phyloP scores from a whole-genome alignment of 192 early-diverging fungal species.

The Coemansia sp. region DNA sequence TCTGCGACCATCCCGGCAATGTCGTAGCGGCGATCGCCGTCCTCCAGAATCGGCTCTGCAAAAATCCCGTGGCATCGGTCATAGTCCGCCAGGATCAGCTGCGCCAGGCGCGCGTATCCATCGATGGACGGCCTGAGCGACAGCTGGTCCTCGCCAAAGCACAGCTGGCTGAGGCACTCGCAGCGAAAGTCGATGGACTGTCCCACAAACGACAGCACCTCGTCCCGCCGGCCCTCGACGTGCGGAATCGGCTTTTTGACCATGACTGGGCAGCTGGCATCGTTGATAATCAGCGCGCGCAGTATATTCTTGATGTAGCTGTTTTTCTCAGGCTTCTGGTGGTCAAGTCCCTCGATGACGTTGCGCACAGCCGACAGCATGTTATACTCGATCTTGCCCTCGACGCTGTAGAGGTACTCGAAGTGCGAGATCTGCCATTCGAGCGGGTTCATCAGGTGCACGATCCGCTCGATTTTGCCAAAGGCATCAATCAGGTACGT shows the following conservation, averaged over 20 bases:
- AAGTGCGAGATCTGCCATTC: constrained; percentile 48
- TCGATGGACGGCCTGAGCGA: constrained; percentile 23
- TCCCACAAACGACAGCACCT: constrained; percentile 25
- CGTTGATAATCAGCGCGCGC: constrained; percentile 39
- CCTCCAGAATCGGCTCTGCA: constrained; percentile 31
- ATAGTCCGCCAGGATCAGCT: constrained; percentile 32
- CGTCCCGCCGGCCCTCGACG: constrained; percentile 32
- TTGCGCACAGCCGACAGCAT: constrained; percentile 33
- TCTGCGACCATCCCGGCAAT: constrained; percentile 47
- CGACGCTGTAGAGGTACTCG: constrained; percentile 33
- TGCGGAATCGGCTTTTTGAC: constrained; percentile 47
- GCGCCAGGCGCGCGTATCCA: constrained; percentile 40
- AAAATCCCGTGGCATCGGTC: constrained; percentile 39
- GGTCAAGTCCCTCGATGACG: constrained; percentile 48
- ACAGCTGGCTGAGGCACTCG: constrained; percentile 35
- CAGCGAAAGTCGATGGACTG: constrained; percentile 44
- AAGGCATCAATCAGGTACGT: constrained; percentile 49
- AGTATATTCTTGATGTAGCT: constrained; percentile 24
- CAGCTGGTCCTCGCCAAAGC: constrained; percentile 35
- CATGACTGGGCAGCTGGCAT: constrained; percentile 33
- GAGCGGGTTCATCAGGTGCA: constrained; percentile 47
- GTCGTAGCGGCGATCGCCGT: constrained; percentile 52
- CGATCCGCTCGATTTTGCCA: constrained; percentile 45
- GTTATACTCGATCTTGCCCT: constrained; percentile 37
- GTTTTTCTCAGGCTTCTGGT: constrained; percentile 28